These are phyloP conservation scores for Cyclospora cayetanensis DNA, from an alignment of 169 alveolate species.

Conservation along the genomic window DNA sequence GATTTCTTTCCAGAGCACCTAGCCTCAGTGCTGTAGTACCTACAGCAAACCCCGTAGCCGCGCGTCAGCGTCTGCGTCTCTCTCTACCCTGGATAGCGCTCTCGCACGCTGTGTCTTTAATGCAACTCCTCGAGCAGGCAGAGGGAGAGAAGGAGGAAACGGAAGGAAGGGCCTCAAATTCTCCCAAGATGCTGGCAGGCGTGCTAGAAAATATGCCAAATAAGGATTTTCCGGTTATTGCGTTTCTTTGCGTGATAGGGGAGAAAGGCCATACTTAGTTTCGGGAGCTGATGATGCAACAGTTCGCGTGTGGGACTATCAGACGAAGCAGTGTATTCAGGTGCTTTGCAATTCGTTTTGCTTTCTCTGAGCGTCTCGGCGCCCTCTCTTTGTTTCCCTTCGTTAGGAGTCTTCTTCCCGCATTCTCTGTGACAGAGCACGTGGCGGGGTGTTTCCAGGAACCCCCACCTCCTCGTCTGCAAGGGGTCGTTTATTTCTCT, in stretches of 20 bases:
- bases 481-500: too few species aligned
- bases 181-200: too few species aligned
- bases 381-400: too few species aligned
- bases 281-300: constrained; percentile 98
- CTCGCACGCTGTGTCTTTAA: too few species aligned
- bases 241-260: constrained; percentile 68
- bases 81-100: background rate
- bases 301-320: constrained; percentile 99
- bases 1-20: background rate
- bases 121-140: too few species aligned
- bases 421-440: background rate
- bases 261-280: constrained; percentile 94
- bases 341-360: too few species aligned
- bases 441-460: background rate
- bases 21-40: background rate
- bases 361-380: too few species aligned
- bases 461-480: too few species aligned
- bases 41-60: background rate
- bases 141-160: too few species aligned
- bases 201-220: background rate
- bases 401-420: background rate
- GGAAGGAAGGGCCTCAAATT: too few species aligned
- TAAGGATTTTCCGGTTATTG: background rate
- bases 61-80: background rate
- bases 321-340: constrained; percentile 97